A percentile compares a stretch with the other conserved stretches of the same genome.
Conservation (phyloP, 495 filamentous ascomycete species). For the Tuber magnatum region DNA sequence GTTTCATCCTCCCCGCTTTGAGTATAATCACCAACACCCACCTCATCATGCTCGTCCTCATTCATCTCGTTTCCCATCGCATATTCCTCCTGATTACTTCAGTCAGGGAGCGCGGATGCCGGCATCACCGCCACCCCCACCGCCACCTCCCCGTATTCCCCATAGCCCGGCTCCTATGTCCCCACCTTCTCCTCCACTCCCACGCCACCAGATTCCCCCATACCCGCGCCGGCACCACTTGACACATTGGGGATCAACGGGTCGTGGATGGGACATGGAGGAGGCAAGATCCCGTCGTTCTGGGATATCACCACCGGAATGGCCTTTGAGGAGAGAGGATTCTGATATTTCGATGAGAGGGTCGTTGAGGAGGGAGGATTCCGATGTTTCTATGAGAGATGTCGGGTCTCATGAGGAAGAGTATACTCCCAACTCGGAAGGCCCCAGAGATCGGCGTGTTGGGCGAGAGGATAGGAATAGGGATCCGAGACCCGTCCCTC, state of each 20-base stretch:
- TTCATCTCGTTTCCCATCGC: neutral
- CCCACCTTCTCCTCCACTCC: neutral
- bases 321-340: neutral
- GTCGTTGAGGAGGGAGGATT: neutral
- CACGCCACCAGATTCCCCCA: neutral
- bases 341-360: neutral
- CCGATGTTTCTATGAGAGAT: neutral
- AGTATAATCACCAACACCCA: conserved; percentile 2
- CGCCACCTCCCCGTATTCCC: conserved; percentile 16
- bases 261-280: neutral
- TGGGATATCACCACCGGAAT: neutral
- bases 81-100: neutral
- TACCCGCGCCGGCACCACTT: neutral
- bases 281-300: neutral
- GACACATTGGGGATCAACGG: neutral
- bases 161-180: conserved; percentile 14
- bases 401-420: neutral
- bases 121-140: conserved; percentile 11
- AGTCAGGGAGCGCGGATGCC: neutral
- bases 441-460: neutral
- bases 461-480: neutral
- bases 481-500: neutral
- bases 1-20: neutral
- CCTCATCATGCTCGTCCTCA: conserved; percentile 9
- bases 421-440: neutral